These are phyloP conservation scores for Neurospora tetrasperma DNA, from an alignment of 495 filamentous ascomycete genomes.

Conservation along the genomic window DNA sequence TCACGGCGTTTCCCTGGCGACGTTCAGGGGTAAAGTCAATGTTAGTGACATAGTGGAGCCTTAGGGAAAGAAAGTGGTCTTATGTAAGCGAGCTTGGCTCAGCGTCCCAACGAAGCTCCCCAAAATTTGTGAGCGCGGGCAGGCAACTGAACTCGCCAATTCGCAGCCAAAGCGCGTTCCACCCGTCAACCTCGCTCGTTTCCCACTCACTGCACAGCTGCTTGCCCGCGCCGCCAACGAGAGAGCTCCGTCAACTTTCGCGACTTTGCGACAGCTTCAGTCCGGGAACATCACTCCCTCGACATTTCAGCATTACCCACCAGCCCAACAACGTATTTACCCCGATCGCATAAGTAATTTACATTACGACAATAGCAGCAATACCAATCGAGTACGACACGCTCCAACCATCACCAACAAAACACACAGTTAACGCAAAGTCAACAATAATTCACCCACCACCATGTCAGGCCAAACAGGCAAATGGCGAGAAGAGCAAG, in stretches of 20 bases:
- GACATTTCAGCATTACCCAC: neutral
- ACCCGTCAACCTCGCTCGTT: neutral
- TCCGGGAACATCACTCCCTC: neutral
- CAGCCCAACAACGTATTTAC: neutral
- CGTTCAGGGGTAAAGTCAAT: neutral
- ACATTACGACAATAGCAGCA: neutral
- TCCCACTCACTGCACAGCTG: neutral
- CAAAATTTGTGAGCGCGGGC: conserved; percentile 1
- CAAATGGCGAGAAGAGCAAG: conserved; percentile 45
- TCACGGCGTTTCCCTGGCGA: neutral
- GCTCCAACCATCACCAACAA: neutral
- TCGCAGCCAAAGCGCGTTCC: conserved; percentile 1
- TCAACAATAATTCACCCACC: conserved; percentile 6
- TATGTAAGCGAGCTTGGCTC: conserved; percentile 1
- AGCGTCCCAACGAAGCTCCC: neutral
- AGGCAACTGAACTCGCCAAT: neutral
- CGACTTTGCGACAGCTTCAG: neutral
- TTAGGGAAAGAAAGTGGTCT: neutral
- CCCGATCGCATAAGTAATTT: neutral
- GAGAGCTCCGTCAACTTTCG: neutral
- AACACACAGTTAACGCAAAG: neutral
- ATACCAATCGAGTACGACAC: neutral
- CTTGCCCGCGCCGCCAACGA: neutral
- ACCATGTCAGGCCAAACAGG: conserved; percentile 36
- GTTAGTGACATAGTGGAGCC: neutral